Percentiles rank a stretch among this genome's conserved stretches.
Conservation (phyloP, 805 yeast species). For the Pichia paraexigua region DNA sequence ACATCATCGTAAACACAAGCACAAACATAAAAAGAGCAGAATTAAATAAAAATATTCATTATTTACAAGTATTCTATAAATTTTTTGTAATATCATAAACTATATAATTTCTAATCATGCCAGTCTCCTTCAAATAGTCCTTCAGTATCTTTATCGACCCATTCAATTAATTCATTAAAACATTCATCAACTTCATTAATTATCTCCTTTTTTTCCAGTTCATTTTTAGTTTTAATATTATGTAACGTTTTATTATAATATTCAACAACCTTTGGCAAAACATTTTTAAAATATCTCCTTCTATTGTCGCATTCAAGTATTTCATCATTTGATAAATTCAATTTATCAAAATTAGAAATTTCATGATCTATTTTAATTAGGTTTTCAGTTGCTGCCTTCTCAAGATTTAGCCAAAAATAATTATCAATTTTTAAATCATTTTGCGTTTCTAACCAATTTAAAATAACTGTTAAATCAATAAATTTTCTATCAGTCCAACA, state of each 20-base stretch:
- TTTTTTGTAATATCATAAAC: background rate
- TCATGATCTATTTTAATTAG: slow-evolving; percentile 5
- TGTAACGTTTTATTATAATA: slow-evolving; percentile 13
- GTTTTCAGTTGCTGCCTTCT: slow-evolving; percentile 4
- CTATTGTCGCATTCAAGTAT: background rate
- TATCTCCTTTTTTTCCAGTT: slow-evolving; percentile 2
- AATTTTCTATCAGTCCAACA: slow-evolving; percentile 8
- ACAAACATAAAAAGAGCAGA: slow-evolving; percentile 1
- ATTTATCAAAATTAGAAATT: background rate
- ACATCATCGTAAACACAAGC: background rate
- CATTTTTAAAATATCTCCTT: slow-evolving; percentile 1
- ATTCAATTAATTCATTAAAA: slow-evolving; percentile 10
- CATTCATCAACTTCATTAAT: slow-evolving; percentile 7
- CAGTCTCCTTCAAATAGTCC: slow-evolving; percentile 7
- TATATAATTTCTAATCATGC: background rate
- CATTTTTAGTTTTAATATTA: slow-evolving; percentile 5
- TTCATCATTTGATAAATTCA: background rate
- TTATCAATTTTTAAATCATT: slow-evolving; percentile 9
- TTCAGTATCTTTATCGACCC: slow-evolving; percentile 16
- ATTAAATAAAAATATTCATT: background rate
- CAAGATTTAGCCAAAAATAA: slow-evolving; percentile 5
- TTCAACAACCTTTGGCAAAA: slow-evolving; percentile 11
- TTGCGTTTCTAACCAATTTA: slow-evolving; percentile 12
- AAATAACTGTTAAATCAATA: slow-evolving; percentile 5
- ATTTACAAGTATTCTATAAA: slow-evolving; percentile 1